Percentiles rank a stretch among this genome's conserved stretches.
Evolutionary conservation across 2,329 filamentous ascomycete genomes (phyloP).

Genomic region (Beauveria sp.): DNA sequence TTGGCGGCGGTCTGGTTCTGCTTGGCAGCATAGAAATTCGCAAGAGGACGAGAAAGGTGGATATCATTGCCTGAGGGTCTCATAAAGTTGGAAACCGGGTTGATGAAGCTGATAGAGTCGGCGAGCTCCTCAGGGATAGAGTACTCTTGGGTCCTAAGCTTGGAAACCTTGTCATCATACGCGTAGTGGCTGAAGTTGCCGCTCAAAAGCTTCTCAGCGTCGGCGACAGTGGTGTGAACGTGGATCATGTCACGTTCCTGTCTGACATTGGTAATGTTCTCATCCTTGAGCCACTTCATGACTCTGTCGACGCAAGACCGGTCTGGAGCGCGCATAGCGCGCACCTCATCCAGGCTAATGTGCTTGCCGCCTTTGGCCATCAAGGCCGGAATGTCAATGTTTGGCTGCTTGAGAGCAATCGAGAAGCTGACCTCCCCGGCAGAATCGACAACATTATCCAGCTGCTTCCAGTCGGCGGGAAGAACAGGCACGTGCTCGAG

Average conservation of each 20-base stretch:
- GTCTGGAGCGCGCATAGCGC: background rate
- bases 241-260: constrained; percentile 24
- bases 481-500: constrained; percentile 7
- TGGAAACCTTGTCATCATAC: constrained; percentile 20
- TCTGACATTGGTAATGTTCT: constrained; percentile 20
- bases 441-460: background rate
- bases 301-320: constrained; percentile 18
- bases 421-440: background rate
- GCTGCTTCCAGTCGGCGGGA: constrained; percentile 4
- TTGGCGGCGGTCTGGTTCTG: constrained; percentile 15
- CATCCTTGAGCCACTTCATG: constrained; percentile 25
- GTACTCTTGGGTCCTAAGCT: constrained; percentile 29
- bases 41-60: background rate
- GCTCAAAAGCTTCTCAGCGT: constrained; percentile 23
- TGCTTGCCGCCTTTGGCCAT: background rate
- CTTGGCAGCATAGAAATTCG: background rate
- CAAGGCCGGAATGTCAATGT: background rate
- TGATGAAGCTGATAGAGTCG: constrained; percentile 28
- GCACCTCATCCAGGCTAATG: constrained; percentile 2
- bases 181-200: constrained; percentile 26
- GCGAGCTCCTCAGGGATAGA: constrained; percentile 24
- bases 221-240: constrained; percentile 24
- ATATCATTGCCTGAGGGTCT: constrained; percentile 12
- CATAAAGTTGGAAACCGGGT: constrained; percentile 32
- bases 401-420: constrained; percentile 7